Conservation (phyloP, 371 early-diverging fungal genomes). For the Mortierella sp. region DNA sequence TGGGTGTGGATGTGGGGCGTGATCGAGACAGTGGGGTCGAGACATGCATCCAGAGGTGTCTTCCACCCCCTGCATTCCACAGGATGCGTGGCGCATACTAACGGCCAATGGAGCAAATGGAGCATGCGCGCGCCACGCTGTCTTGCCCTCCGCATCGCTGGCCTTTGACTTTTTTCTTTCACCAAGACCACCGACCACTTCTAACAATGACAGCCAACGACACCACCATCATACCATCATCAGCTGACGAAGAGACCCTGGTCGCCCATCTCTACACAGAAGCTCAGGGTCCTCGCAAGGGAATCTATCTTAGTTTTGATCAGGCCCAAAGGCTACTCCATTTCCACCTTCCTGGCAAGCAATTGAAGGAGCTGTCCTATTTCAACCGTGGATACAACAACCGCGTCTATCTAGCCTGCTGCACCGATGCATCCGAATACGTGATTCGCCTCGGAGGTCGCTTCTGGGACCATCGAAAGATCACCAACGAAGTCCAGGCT, state of each 20-base stretch:
- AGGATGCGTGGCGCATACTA: not conserved
- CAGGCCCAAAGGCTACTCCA: conserved; percentile 24
- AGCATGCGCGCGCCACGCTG: not conserved
- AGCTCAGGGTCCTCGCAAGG: conserved; percentile 35
- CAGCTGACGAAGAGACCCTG: conserved; percentile 12
- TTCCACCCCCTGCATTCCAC: not conserved
- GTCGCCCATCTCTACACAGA: conserved; percentile 20
- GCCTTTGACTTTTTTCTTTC: not conserved
- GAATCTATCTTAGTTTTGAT: conserved; percentile 22
- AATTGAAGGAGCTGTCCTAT: conserved; percentile 24
- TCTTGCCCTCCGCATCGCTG: too few species aligned
- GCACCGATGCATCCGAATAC: conserved; percentile 36
- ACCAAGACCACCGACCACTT: not conserved
- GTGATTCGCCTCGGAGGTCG: conserved; percentile 47
- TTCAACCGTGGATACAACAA: conserved; percentile 48
- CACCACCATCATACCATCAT: conserved; percentile 6
- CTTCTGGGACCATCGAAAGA: conserved; percentile 51
- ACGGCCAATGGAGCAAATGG: conserved; percentile 19
- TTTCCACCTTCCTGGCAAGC: conserved; percentile 31
- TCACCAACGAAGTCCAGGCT: conserved; percentile 36
- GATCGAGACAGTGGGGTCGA: too few species aligned
- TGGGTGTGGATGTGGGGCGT: too few species aligned
- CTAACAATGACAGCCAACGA: conserved; percentile 12
- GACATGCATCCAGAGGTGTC: too few species aligned
- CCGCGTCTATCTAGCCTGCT: conserved; percentile 40